Base-by-base conservation (phyloP, 148 eudicot genomes). In the Chenopodium berlandieri region DNA sequence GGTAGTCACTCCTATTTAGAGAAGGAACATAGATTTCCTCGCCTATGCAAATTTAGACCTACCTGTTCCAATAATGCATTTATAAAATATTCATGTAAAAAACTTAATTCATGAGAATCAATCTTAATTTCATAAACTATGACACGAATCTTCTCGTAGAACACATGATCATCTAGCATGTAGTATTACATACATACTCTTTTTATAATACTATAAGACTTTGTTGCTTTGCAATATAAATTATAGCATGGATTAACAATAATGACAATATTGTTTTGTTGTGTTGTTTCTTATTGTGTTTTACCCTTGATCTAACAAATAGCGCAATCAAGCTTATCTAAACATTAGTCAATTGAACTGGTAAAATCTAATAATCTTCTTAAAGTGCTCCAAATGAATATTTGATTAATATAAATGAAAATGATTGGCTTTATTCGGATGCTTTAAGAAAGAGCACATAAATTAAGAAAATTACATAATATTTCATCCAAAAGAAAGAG, bases 21-120 rank as follows among this genome's bases (percentile, higher is more conserved):
- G 79, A 75, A 75, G 32, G 54, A 67, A 50, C 74, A 81, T 66
- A 67, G 83, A 50, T 50, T 75, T 81, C 32, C 74, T 67, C 66
- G 50, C 75, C 83, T 75, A 75, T 75, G 37, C 25, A 22, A 23
- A 44, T 40, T 76, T 69, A 71, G 70, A 62, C 76, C 76, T 77
- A 52, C 78, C 63, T 46, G 16, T 60, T 70, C 75, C 84, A 82
- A 77, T 82, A 77, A 77, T 82, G 69, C 84, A 76, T 52, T 25
- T 68, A 27, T 12, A 71, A 20, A 17, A 12, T 31, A 4, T 67
- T 27, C 9, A 27, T 10, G 44, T 13, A 10, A 14, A 14, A 5
- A 79, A 34, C 27, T 11, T 7, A 11, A 58, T 69, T 40, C 0
- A 52, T 14, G 62, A 58, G 27, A 37, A 63, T 27, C 58, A 27